Conservation (phyloP, 441 rosid species). For the Erodium texanum region DNA sequence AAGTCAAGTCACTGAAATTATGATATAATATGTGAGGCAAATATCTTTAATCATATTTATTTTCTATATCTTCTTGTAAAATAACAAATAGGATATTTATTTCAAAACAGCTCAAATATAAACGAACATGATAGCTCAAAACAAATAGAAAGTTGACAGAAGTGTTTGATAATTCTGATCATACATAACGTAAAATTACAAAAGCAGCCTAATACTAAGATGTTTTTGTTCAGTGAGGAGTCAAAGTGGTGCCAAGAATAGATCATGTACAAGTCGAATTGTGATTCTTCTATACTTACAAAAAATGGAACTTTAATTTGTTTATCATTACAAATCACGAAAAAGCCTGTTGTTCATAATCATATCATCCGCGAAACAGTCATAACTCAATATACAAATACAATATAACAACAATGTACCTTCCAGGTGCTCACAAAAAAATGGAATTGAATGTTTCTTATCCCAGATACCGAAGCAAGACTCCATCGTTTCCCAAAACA, state of each 20-base stretch:
- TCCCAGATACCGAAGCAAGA: constrained; percentile 87
- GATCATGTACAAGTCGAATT: not conserved
- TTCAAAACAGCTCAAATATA: not conserved
- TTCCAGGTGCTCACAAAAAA: not conserved
- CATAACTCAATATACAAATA: not conserved
- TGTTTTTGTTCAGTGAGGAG: too few relatives aligned
- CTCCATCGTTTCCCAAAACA: constrained; percentile 82
- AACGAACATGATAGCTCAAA: not conserved
- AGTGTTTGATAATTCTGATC: not conserved
- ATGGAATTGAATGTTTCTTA: too few relatives aligned
- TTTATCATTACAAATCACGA: not conserved
- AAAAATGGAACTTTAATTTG: not conserved
- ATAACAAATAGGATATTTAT: not conserved
- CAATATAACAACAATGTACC: not conserved
- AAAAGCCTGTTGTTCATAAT: not conserved
- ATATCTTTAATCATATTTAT: too few relatives aligned
- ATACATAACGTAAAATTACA: too few relatives aligned
- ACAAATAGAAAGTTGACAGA: not conserved
- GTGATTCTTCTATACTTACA: not conserved
- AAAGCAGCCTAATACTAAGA: not conserved
- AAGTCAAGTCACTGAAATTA: too few relatives aligned
- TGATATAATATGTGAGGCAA: too few relatives aligned
- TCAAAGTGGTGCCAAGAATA: too few relatives aligned
- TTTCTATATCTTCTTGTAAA: too few relatives aligned
- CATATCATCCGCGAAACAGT: not conserved